A percentile compares a stretch with the other conserved stretches of the same genome.
phyloP scores from a whole-genome alignment of 2,329 filamentous ascomycete genomes.

The Akanthomyces lecanii region DNA sequence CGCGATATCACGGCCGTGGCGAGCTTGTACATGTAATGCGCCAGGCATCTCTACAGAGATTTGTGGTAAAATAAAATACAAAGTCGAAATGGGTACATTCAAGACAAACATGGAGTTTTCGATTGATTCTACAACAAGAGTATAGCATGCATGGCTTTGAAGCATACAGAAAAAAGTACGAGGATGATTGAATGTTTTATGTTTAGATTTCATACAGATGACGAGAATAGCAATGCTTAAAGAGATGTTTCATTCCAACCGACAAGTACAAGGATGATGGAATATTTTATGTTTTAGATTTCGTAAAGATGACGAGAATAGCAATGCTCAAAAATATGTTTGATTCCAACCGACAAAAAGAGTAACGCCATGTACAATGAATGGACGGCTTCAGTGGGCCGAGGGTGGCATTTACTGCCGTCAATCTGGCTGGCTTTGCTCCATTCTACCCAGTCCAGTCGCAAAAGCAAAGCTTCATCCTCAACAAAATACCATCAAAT shows the following conservation, averaged over 20 bases:
- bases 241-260: not conserved
- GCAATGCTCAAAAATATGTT: not conserved
- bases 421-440: no score
- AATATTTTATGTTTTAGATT: not conserved
- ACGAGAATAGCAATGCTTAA: not conserved
- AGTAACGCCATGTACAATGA: conserved; percentile 13
- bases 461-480: no score
- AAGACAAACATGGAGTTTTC: not conserved
- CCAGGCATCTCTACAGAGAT: no score
- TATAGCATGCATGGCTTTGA: not conserved
- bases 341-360: conserved; percentile 4
- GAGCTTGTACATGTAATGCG: conserved; percentile 72
- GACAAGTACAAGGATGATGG: not conserved
- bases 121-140: not conserved
- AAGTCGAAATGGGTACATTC: not conserved
- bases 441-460: not conserved
- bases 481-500: no score
- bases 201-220: conserved; percentile 9
- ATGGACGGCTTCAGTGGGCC: not conserved
- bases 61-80: not conserved
- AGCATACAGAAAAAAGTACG: not conserved
- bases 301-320: not conserved
- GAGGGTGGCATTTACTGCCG: not conserved
- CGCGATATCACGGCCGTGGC: conserved; percentile 89
- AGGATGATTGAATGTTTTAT: not conserved